phyloP scores from a whole-genome alignment of 257 asterid species.

The Eustoma russellianum region DNA sequence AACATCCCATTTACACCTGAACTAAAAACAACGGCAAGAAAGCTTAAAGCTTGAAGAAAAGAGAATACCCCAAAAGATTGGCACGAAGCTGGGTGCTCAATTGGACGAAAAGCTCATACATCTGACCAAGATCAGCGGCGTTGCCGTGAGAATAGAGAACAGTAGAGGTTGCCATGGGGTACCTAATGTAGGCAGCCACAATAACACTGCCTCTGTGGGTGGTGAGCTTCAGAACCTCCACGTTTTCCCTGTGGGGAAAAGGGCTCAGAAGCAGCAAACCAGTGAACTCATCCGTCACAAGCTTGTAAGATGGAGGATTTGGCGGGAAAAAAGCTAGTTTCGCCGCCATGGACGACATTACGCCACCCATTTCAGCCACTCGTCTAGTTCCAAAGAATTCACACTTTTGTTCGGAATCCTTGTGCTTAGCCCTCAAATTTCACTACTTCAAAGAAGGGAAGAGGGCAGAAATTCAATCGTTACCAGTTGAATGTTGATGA shows the following conservation, averaged over 20 bases:
- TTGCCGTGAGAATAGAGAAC: slow-evolving; percentile 88
- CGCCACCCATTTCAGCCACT: slow-evolving; percentile 63
- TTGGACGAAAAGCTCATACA: slow-evolving; percentile 89
- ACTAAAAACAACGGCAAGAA: too few relatives aligned
- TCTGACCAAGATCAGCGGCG: slow-evolving; percentile 98
- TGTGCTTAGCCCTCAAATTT: too few relatives aligned
- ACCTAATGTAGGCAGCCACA: slow-evolving; percentile 73
- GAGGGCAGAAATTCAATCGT: too few relatives aligned
- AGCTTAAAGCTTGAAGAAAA: not conserved
- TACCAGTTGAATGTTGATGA: too few relatives aligned
- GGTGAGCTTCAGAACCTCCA: slow-evolving; percentile 68
- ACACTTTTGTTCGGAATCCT: not conserved
- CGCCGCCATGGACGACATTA: slow-evolving; percentile 99
- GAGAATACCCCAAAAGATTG: slow-evolving; percentile 78
- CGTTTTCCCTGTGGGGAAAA: slow-evolving; percentile 86
- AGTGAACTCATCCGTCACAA: slow-evolving; percentile 64
- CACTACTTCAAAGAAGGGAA: too few relatives aligned
- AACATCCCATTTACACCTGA: too few relatives aligned
- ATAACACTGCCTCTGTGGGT: slow-evolving; percentile 84
- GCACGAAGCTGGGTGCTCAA: slow-evolving; percentile 85
- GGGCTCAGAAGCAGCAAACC: slow-evolving; percentile 75
- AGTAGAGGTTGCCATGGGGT: slow-evolving; percentile 87
- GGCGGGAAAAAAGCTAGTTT: slow-evolving; percentile 97
- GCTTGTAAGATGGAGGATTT: slow-evolving; percentile 80
- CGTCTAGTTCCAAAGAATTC: not conserved